Base-by-base conservation (phyloP, 75 land plant genomes). In the Pseudotsuga menziesii region DNA sequence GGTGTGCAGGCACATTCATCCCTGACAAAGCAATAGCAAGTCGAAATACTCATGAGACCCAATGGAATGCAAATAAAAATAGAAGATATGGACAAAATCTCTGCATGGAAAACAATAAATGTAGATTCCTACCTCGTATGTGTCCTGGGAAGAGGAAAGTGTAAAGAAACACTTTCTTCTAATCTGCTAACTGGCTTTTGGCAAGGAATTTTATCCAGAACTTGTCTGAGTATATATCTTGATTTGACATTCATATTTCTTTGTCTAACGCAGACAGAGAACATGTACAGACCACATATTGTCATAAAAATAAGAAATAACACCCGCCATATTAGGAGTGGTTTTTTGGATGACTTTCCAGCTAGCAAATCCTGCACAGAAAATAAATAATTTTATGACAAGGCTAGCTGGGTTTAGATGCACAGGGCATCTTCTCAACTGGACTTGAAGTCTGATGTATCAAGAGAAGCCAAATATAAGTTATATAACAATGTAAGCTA, bases 1-100 rank as follows among this genome's bases (percentile, higher is more conserved):
- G 97, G 91, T 73, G 87, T 85, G 84, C 97, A 94, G 0, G 75
- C 64, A 75, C 97, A 94, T 77, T 94, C 92, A 71, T 79, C 77
- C 89, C 96, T 93, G 85, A 58, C 61, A 25, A 76, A 27, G 22
- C 44, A 69, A 36, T 69, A 41, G 35, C 26, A 69, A 20, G 72
- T 41, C 72, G 41, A 69, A 39, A 69, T 41, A 69, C 52, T 5
- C 20, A 2, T 69, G 72, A n/a, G 5, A 23, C 52, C 19, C n/a
- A 41, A 22, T 17, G n/a, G n/a, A 17, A 17, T 41, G 12, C 72
- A 41, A 2, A 35, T 44, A 67, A 66, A 36, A 36, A 41, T 26
- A 56, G 39, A 16, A 13, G 44, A 20, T n/a, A 56, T 9, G 41
- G 41, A 60, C 22, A 39, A 16, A 4, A 32, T 13, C 20, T n/a